Percentiles rank a stretch among this genome's conserved stretches.
phyloP scores from a whole-genome alignment of 305 asterid species.

The Fraxinus floribunda region DNA sequence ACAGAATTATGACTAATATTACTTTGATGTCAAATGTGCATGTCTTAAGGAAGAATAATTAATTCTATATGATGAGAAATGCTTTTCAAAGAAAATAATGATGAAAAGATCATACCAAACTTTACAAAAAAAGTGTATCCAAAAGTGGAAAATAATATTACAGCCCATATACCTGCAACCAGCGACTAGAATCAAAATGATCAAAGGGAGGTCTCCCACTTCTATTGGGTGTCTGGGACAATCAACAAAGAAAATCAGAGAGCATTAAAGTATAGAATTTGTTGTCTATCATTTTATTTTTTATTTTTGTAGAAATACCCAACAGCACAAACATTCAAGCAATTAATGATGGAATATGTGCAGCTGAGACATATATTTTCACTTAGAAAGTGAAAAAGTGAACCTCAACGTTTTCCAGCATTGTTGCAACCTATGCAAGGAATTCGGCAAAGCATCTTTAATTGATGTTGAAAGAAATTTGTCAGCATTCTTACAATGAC shows the following conservation, averaged over 20 bases:
- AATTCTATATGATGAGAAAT: conserved; percentile 10
- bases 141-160: conserved; percentile 20
- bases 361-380: background rate
- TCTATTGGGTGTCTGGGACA: conserved; percentile 73
- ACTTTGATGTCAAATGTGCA: conserved; percentile 2
- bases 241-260: conserved; percentile 24
- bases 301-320: background rate
- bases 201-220: conserved; percentile 86
- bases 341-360: conserved; percentile 8
- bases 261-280: conserved; percentile 14
- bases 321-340: conserved; percentile 12
- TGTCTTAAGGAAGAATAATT: background rate
- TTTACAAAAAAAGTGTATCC: conserved; percentile 6
- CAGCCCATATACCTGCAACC: conserved; percentile 66
- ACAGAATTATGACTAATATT: background rate
- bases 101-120: conserved; percentile 13
- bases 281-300: background rate
- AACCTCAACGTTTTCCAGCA: conserved; percentile 9
- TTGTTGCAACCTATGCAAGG: conserved; percentile 11
- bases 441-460: background rate
- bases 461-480: conserved; percentile 2
- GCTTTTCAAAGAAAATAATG: conserved; percentile 2
- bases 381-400: conserved; percentile 3
- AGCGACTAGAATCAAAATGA: conserved; percentile 82
- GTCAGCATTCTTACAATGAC: background rate